A percentile compares a stretch with the other conserved stretches of the same genome.
These are phyloP conservation scores for Colletotrichum sp. DNA, from an alignment of 2,329 filamentous ascomycete species.

Conservation along the genomic window DNA sequence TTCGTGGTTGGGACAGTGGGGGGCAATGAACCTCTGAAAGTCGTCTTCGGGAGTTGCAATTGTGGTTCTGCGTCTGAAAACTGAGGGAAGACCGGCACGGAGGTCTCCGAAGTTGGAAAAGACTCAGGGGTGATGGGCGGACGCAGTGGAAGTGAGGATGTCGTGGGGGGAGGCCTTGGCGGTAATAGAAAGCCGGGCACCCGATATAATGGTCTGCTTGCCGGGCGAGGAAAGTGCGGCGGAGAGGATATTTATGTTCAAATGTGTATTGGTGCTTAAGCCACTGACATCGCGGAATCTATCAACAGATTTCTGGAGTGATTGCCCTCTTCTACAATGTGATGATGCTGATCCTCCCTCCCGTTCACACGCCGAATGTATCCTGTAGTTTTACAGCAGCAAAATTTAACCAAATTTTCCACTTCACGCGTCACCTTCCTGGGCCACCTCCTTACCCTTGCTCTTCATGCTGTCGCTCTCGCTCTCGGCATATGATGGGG, in stretches of 20 bases:
- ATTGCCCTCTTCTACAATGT: neutral
- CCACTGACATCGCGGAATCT: conserved; percentile 3
- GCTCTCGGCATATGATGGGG: conserved; percentile 48
- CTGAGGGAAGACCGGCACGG: neutral
- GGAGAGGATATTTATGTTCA: neutral
- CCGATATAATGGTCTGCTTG: neutral
- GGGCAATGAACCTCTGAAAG: neutral
- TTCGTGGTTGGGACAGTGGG: neutral
- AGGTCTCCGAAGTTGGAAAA: neutral
- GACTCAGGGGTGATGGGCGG: neutral
- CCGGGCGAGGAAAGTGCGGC: neutral
- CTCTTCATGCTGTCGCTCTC: conserved; percentile 17
- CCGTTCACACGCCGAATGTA: neutral
- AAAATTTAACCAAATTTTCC: neutral
- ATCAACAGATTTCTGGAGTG: conserved; percentile 2
- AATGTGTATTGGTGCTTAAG: neutral
- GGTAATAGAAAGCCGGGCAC: neutral
- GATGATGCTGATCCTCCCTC: neutral
- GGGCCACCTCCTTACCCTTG: conserved; percentile 11
- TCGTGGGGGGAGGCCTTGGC: neutral
- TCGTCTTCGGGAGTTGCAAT: neutral
- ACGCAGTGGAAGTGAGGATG: neutral
- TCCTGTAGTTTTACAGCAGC: conserved; percentile 3
- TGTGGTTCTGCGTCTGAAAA: neutral
- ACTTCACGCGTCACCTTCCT: conserved; percentile 8